Evolutionary conservation across 2,329 filamentous ascomycete species (phyloP).

Genomic region (Corinectria fuckeliana): DNA sequence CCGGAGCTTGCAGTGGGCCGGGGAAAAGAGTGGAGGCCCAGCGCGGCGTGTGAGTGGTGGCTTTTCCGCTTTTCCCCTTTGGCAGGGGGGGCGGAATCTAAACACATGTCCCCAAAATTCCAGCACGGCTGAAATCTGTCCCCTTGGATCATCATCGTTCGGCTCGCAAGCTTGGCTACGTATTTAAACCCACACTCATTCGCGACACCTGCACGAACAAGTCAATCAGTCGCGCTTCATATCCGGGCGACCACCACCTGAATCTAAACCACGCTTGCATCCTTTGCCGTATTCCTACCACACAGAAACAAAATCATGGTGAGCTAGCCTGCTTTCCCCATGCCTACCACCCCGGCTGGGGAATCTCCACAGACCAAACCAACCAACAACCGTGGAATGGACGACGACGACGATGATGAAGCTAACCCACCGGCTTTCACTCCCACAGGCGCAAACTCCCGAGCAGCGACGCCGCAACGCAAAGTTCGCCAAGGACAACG

Average conservation of each 20-base stretch:
- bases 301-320: not conserved
- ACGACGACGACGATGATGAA: slow-evolving; percentile 21
- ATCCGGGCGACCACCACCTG: not conserved
- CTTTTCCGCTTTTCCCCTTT: slow-evolving; percentile 6
- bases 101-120: slow-evolving; percentile 44
- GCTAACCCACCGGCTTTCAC: slow-evolving; percentile 22
- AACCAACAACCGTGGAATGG: not conserved
- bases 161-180: slow-evolving; percentile 18
- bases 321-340: not conserved
- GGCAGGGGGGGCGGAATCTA: slow-evolving; percentile 13
- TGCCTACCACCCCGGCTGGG: not conserved
- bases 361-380: not conserved
- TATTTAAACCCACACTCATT: slow-evolving; percentile 21
- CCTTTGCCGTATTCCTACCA: not conserved
- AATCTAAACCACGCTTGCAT: not conserved
- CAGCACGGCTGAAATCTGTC: slow-evolving; percentile 38
- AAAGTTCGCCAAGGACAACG: slow-evolving; percentile 77
- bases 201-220: not conserved
- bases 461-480: slow-evolving; percentile 82
- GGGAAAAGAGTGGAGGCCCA: not conserved
- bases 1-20: not conserved
- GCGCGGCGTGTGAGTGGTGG: slow-evolving; percentile 15
- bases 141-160: slow-evolving; percentile 30
- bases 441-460: slow-evolving; percentile 76
- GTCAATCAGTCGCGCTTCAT: not conserved